Conservation (phyloP, 129 eudicot species). For the Saussurea involucrata region DNA sequence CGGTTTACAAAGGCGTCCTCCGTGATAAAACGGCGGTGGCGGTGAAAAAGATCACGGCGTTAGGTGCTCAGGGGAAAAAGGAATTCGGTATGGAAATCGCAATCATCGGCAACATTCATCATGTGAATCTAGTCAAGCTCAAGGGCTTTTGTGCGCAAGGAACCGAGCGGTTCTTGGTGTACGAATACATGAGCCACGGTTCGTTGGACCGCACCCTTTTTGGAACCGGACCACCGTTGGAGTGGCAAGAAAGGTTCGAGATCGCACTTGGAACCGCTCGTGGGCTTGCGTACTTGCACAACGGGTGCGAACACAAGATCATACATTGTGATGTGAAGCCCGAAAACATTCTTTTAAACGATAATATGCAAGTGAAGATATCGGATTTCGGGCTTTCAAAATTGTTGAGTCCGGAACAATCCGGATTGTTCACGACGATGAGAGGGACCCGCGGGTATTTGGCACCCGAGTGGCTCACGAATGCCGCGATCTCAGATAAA, state of each 20-base stretch:
- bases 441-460: conserved; percentile 89
- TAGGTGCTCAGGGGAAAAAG: conserved; percentile 65
- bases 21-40: conserved; percentile 70
- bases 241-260: conserved; percentile 87
- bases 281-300: conserved; percentile 84
- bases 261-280: conserved; percentile 81
- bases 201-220: conserved; percentile 78
- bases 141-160: conserved; percentile 78
- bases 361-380: conserved; percentile 57
- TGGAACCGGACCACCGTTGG: conserved; percentile 67
- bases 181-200: conserved; percentile 86
- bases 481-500: conserved; percentile 72
- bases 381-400: conserved; percentile 92
- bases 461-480: conserved; percentile 96
- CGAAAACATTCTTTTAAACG: conserved; percentile 74
- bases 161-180: conserved; percentile 68
- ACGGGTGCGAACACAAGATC: conserved; percentile 78
- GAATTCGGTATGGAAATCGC: conserved; percentile 87
- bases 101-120: conserved; percentile 80
- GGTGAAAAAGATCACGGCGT: conserved; percentile 62
- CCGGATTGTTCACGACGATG: conserved; percentile 80
- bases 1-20: conserved; percentile 67
- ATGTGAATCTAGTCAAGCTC: conserved; percentile 71
- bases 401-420: conserved; percentile 69
- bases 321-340: conserved; percentile 93